These are phyloP conservation scores for Botryobasidium botryosum DNA, from an alignment of 768 basidiomycete species.

Conservation along the genomic window DNA sequence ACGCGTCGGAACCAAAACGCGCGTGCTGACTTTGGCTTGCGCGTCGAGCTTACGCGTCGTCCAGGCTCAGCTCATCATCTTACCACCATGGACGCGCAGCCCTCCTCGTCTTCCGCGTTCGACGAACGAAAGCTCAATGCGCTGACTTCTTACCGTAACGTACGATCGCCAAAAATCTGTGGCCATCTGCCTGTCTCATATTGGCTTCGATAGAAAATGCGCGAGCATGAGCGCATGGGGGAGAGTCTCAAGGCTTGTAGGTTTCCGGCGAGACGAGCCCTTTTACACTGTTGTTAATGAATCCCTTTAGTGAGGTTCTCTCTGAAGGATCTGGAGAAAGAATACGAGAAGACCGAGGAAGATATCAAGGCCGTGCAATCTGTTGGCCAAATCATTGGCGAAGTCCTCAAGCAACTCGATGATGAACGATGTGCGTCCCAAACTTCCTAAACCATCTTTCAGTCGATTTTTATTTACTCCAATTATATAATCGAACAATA, in stretches of 20 bases:
- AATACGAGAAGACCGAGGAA: slow-evolving; percentile 89
- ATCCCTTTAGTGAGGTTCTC: slow-evolving; percentile 90
- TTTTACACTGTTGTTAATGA: neutral
- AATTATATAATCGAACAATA: slow-evolving; percentile 11
- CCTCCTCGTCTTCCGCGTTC: slow-evolving; percentile 45
- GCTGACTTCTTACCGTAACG: slow-evolving; percentile 61
- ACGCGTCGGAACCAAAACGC: no score
- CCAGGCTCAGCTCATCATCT: slow-evolving; percentile 14
- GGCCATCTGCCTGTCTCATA: no score
- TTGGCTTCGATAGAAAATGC: slow-evolving; percentile 74
- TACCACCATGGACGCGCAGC: slow-evolving; percentile 12
- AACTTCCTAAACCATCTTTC: neutral
- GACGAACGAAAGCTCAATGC: slow-evolving; percentile 61
- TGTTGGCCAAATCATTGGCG: slow-evolving; percentile 97
- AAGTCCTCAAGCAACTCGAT: slow-evolving; percentile 96
- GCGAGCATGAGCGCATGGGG: slow-evolving; percentile 71
- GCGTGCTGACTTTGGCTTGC: no score
- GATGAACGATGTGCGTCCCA: slow-evolving; percentile 76
- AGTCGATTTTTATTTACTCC: neutral
- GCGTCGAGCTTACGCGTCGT: slow-evolving; percentile 9
- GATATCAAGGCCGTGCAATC: slow-evolving; percentile 98
- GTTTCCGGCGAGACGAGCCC: slow-evolving; percentile 17
- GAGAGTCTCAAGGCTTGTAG: slow-evolving; percentile 79
- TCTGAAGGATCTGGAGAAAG: slow-evolving; percentile 74
- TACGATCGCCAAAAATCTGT: no score